Conservation (phyloP, 2,329 filamentous ascomycete genomes). For the Coniochaeta pulveracea region DNA sequence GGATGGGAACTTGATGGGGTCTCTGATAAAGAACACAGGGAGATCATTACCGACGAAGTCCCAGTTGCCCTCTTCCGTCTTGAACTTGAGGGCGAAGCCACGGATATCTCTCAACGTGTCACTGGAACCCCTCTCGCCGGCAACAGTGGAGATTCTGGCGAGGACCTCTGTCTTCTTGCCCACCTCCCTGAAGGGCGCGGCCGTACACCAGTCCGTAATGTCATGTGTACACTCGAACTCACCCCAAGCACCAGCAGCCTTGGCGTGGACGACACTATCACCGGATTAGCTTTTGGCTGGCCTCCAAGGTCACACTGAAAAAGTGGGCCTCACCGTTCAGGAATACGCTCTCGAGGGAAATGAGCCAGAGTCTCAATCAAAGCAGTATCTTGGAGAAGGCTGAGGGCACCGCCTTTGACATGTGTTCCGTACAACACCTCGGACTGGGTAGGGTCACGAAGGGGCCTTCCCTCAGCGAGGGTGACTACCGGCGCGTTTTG, state of each 20-base stretch:
- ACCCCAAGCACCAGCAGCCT: conserved; percentile 33
- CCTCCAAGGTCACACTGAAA: background rate
- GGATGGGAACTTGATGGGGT: conserved; percentile 34
- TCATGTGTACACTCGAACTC: conserved; percentile 52
- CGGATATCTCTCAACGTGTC: conserved; percentile 53
- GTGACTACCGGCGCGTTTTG: too few relatives aligned
- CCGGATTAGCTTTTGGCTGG: background rate
- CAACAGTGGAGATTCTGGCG: conserved; percentile 39
- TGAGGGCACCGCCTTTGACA: too few relatives aligned
- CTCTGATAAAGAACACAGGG: conserved; percentile 17
- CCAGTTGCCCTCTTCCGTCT: conserved; percentile 56
- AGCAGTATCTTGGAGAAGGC: background rate
- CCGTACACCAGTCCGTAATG: conserved; percentile 41
- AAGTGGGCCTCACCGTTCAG: background rate
- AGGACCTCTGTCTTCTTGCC: conserved; percentile 45
- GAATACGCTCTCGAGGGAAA: conserved; percentile 1
- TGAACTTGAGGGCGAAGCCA: conserved; percentile 51
- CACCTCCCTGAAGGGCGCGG: conserved; percentile 38
- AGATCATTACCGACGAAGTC: conserved; percentile 27
- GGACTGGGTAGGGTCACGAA: too few relatives aligned
- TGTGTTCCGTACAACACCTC: too few relatives aligned
- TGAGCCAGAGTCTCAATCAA: conserved; percentile 3
- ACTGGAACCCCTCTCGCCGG: conserved; percentile 17
- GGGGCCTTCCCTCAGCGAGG: too few relatives aligned
- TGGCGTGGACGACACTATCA: conserved; percentile 18